These are phyloP conservation scores for Camelina hispida DNA, from an alignment of 345 rosid species.

Conservation along the genomic window DNA sequence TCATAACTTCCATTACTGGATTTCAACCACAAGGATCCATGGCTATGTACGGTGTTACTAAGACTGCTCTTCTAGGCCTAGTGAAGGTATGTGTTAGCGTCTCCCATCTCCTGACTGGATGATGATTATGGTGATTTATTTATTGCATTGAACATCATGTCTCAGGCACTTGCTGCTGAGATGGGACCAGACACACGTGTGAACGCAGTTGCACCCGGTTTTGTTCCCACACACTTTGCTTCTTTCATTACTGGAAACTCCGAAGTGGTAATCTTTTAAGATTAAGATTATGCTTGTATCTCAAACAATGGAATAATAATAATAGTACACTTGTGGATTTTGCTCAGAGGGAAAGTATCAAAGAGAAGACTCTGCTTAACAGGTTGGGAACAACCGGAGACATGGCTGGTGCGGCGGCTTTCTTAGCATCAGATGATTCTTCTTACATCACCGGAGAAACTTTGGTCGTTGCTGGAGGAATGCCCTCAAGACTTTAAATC, in stretches of 20 bases:
- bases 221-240: constrained; percentile 86
- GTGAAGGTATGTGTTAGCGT: constrained; percentile 63
- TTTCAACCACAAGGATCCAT: constrained; percentile 63
- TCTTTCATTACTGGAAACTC: constrained; percentile 57
- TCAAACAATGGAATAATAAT: not conserved
- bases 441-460: constrained; percentile 80
- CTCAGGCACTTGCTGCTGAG: constrained; percentile 85
- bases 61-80: constrained; percentile 91
- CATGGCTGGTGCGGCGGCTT: constrained; percentile 79
- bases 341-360: constrained; percentile 54
- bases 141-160: not conserved
- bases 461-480: constrained; percentile 80
- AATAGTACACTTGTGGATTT: not conserved
- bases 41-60: constrained; percentile 94
- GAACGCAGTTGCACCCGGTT: constrained; percentile 86
- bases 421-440: constrained; percentile 84
- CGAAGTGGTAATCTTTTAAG: constrained; percentile 49
- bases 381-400: constrained; percentile 76
- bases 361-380: constrained; percentile 66
- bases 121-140: not conserved
- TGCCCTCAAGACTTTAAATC: constrained; percentile 71
- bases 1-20: constrained; percentile 77
- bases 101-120: constrained; percentile 8
- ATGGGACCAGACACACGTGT: constrained; percentile 88
- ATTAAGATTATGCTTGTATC: not conserved